Evolutionary conservation across 2,329 filamentous ascomycete species (phyloP), one percentile per base, ranked within the genome.

Genomic region (Hawksworthiomyces lignivorus): DNA sequence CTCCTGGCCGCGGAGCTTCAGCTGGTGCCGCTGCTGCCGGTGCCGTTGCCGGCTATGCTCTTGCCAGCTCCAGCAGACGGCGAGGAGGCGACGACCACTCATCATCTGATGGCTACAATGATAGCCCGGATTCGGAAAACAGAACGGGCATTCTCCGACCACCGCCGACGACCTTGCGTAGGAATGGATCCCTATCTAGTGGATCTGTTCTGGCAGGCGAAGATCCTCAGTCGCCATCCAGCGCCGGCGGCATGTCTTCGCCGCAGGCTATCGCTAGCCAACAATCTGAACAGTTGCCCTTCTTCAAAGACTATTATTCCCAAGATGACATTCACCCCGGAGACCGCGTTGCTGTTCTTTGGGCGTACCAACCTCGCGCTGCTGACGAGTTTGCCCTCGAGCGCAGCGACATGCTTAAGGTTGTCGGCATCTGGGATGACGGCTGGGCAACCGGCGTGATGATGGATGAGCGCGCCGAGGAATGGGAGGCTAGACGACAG

Each of bases 271-370:
- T 90, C 47, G 77, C 81, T 19, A 95, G 88, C 54, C 87, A 90
- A 46, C 88, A 96, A 59, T 97, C 90, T 1, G 92, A 98, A 63
- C 92, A 97, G 61, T 68, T 98, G 41, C 82, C 86, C 4, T 95
- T 88, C 58, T 98, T 98, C 77, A 95, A 95, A 59, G 92, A 98
- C 62, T 98, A 98, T 63, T 98, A 98, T 59, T 97, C 90, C 3
- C 83, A 90, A 53, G 92, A 97, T 54, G 89, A 97, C 54, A 95
- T 98, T 44, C 87, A 90, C 54, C 85, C 90, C 0, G 84, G 86
- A 43, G 89, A 97, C 55, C 83, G 84, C 45, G 90, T 98, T 31
- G 78, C 92, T 12, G 87, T 88, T 3, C 74, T 98, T 12, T 98
- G 92, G 92, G 90, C 92, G 2, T 98, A 98, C 62, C 87, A 95